Percentiles rank a stretch among this genome's conserved stretches.
Conservation (phyloP, 768 basidiomycete genomes). For the Clathrus columnatus region DNA sequence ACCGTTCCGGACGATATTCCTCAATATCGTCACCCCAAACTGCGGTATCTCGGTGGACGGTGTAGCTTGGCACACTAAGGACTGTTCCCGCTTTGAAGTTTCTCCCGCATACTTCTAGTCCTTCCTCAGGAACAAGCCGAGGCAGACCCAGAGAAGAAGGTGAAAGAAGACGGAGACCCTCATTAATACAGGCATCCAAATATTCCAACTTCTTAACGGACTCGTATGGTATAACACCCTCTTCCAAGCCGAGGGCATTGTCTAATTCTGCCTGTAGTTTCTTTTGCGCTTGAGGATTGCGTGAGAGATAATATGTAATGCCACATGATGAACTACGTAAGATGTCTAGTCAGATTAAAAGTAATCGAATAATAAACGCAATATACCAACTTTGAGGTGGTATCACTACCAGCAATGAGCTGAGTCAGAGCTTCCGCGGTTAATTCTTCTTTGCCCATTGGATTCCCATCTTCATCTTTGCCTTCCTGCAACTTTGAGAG, state of each 20-base stretch:
- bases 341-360: neutral
- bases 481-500: constrained; percentile 73
- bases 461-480: constrained; percentile 68
- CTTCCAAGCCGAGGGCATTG: constrained; percentile 44
- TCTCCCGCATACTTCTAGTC: constrained; percentile 45
- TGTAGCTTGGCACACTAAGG: constrained; percentile 73
- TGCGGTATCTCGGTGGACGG: constrained; percentile 62
- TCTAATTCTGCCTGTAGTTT: constrained; percentile 75
- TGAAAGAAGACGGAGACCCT: constrained; percentile 76
- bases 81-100: constrained; percentile 68
- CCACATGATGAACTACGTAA: constrained; percentile 71
- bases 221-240: constrained; percentile 50
- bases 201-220: constrained; percentile 69
- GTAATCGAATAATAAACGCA: no score
- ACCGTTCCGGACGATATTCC: constrained; percentile 72
- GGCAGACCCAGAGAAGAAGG: constrained; percentile 81
- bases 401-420: constrained; percentile 85
- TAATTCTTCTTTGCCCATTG: constrained; percentile 68
- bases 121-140: constrained; percentile 65
- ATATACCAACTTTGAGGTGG: constrained; percentile 73
- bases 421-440: constrained; percentile 85
- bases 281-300: constrained; percentile 50
- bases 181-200: constrained; percentile 82
- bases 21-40: constrained; percentile 79
- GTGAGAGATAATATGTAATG: constrained; percentile 76